Evolutionary conservation across 2,329 filamentous ascomycete genomes (phyloP), one percentile per base, ranked within the genome.

Genomic region (Triangularia setosa): DNA sequence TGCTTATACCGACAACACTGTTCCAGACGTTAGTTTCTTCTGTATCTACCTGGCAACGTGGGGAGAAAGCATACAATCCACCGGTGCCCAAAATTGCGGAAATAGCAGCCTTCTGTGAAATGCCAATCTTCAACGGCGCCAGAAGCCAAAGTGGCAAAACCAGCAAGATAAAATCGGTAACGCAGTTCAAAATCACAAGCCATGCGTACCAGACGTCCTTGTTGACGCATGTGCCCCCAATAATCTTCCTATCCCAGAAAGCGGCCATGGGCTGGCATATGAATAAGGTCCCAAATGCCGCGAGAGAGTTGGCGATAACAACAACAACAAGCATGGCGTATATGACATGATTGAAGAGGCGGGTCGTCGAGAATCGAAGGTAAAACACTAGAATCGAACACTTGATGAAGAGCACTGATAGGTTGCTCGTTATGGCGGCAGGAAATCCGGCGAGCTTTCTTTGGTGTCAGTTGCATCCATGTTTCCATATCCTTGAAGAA

Each of bases 311-410:
- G 6, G 53, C 63, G 12, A 64, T 27, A 8, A 65, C 30, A 44
- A 64, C 62, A n/a, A 68, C 25, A 27, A 61, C 40, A 4, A 68
- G 28, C 16, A 67, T 28, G 14, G 53, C 25, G 48, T 69, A 65
- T 9, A 69, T 28, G 40, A 40, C 58, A 21, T 48, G 12, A 12
- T 44, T 65, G 60, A 70, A 65, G 11, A 25, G 11, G 6, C 67
- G 63, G 21, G 52, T 65, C 6, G 59, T 66, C n/a, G 68, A 62
- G 56, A 70, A 70, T 27, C 67, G 67, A 11, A 69, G 59, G 30
- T 70, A 68, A 53, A 70, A 70, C 7, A 52, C 44, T 4, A 70
- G 58, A 14, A 70, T 69, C 1, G 68, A 68, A 7, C 54, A 14
- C 23, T 68, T 68, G 60, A 60, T 65, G 60, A 69, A 70, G 18